A percentile compares a stretch with the other conserved stretches of the same genome.
These are phyloP conservation scores for Trichoderma virens DNA, from an alignment of 495 filamentous ascomycete species.

Conservation along the genomic window DNA sequence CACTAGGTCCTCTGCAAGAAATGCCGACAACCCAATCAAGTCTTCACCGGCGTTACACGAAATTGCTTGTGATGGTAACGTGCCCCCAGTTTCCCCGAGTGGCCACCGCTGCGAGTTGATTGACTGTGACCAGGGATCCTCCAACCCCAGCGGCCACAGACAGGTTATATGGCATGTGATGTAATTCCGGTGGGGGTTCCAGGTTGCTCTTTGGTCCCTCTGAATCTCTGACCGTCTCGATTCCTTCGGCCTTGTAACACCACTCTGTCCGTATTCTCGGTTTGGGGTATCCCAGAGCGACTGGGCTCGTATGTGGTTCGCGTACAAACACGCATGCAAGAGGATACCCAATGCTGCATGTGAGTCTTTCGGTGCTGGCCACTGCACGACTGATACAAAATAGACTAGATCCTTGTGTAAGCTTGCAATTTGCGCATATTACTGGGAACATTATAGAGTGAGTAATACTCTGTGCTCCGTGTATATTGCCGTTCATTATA, in stretches of 20 bases:
- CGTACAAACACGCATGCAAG: no score
- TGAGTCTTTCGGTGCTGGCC: background rate
- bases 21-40: background rate
- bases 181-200: background rate
- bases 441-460: no score
- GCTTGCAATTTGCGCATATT: no score
- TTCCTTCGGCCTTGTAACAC: background rate
- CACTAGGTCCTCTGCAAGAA: background rate
- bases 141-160: background rate
- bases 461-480: no score
- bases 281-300: background rate
- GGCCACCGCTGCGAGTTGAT: constrained; percentile 2
- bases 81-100: background rate
- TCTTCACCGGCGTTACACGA: background rate
- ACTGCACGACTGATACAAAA: background rate
- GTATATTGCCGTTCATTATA: no score
- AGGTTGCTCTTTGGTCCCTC: background rate
- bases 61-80: background rate
- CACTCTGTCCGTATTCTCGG: background rate
- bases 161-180: background rate
- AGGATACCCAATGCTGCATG: background rate
- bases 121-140: background rate
- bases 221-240: constrained; percentile 3
- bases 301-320: no score
- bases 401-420: background rate